Percentiles rank a stretch among this genome's conserved stretches.
phyloP scores from a whole-genome alignment of 1,139 yeast species.

The Taphrina flavorubra region DNA sequence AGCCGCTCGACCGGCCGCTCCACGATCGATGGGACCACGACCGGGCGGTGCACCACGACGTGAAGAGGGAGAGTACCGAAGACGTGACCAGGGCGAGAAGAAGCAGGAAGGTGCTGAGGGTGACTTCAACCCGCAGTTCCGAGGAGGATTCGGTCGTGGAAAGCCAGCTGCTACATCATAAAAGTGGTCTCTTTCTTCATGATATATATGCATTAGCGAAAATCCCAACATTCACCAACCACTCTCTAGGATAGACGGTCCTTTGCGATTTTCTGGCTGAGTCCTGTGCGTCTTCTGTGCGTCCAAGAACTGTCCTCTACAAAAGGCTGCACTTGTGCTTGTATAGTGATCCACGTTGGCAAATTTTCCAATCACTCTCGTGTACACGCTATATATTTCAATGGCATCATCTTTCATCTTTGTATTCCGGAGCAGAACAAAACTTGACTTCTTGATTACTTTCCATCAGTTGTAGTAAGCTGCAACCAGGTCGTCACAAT shows the following conservation, averaged over 20 bases:
- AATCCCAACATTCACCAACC: conserved; percentile 32
- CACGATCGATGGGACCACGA: conserved; percentile 42
- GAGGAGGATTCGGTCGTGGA: conserved; percentile 44
- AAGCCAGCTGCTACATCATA: conserved; percentile 31
- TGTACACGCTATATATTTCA: too few relatives aligned
- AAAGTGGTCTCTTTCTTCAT: background rate
- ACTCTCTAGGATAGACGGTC: conserved; percentile 40
- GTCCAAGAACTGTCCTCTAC: too few relatives aligned
- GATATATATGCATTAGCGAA: conserved; percentile 11
- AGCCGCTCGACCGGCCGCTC: conserved; percentile 59
- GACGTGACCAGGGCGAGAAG: conserved; percentile 42
- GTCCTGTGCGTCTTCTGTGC: too few relatives aligned
- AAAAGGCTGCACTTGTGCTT: too few relatives aligned
- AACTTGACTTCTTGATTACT: too few relatives aligned
- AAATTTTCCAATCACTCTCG: too few relatives aligned
- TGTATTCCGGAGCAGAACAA: too few relatives aligned
- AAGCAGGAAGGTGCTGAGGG: conserved; percentile 45
- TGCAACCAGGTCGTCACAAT: too few relatives aligned
- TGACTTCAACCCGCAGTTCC: conserved; percentile 44
- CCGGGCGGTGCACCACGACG: conserved; percentile 39
- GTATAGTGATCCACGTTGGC: too few relatives aligned
- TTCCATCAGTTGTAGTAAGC: too few relatives aligned
- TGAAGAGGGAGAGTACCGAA: conserved; percentile 43
- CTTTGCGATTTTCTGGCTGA: background rate
- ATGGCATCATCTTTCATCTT: too few relatives aligned